Evolutionary conservation across 352 stramenopile species (phyloP).

Genomic region (Elongisporangium anandrum): DNA sequence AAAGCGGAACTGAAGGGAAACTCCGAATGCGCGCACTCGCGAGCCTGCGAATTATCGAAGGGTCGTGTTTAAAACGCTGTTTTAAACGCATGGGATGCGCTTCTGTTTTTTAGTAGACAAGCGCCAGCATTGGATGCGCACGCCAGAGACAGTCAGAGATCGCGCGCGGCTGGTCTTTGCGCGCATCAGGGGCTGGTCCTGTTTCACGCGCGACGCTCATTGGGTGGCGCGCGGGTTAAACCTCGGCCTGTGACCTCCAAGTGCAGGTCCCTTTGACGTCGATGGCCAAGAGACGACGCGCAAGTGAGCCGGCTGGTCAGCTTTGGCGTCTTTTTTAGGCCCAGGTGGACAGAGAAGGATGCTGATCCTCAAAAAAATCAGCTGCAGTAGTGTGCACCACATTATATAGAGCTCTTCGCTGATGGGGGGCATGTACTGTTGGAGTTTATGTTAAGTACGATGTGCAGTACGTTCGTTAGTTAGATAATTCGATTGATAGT

Average conservation of each 20-base stretch:
- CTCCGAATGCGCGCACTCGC: background rate
- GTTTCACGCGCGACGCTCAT: background rate
- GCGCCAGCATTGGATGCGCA: background rate
- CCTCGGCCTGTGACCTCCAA: background rate
- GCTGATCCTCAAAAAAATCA: background rate
- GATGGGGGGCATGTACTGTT: constrained; percentile 1
- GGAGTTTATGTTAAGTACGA: constrained; percentile 5
- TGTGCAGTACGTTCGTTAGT: no score
- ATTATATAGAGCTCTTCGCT: background rate
- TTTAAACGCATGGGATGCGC: background rate
- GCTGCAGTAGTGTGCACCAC: background rate
- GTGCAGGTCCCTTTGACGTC: background rate
- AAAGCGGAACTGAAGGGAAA: background rate
- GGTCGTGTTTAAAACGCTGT: background rate
- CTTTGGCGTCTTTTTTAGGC: background rate
- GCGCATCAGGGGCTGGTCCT: background rate
- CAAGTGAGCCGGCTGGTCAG: background rate
- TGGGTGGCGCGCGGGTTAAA: background rate
- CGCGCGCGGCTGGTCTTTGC: background rate
- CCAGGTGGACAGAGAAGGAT: background rate
- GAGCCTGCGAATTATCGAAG: background rate
- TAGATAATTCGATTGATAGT: no score
- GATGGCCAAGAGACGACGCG: background rate
- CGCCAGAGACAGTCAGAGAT: background rate
- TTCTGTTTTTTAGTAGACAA: background rate